Conservation (phyloP, 2,329 filamentous ascomycete genomes). For the Eutypa lata region DNA sequence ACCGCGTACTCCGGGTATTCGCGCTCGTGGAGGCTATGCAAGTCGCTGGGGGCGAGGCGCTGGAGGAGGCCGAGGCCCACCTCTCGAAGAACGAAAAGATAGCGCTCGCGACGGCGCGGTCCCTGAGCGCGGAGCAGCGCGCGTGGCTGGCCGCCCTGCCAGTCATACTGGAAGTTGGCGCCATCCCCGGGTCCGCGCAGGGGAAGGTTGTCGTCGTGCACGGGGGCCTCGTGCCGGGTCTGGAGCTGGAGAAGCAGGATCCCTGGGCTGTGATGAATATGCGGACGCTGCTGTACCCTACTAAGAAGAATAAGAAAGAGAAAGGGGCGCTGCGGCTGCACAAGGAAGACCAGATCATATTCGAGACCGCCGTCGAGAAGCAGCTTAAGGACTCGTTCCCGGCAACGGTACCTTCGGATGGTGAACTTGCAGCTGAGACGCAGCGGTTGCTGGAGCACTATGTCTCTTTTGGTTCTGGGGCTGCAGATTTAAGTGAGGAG, state of each 20-base stretch:
- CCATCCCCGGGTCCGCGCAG: slow-evolving; percentile 44
- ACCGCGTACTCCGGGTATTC: slow-evolving; percentile 60
- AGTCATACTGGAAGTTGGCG: slow-evolving; percentile 73
- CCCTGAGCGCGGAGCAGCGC: slow-evolving; percentile 55
- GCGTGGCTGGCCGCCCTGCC: slow-evolving; percentile 69
- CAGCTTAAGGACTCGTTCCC: slow-evolving; percentile 18
- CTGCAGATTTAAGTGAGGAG: too few species aligned
- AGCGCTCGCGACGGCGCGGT: slow-evolving; percentile 55
- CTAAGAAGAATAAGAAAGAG: slow-evolving; percentile 16
- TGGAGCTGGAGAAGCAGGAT: slow-evolving; percentile 68
- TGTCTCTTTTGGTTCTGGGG: neutral
- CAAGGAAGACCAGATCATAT: slow-evolving; percentile 1
- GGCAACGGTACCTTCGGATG: neutral
- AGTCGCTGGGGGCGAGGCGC: slow-evolving; percentile 41
- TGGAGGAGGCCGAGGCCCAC: slow-evolving; percentile 10
- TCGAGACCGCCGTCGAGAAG: slow-evolving; percentile 39
- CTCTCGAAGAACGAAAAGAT: slow-evolving; percentile 33
- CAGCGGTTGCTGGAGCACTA: slow-evolving; percentile 18
- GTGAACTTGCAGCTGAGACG: slow-evolving; percentile 11
- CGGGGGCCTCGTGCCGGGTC: slow-evolving; percentile 76
- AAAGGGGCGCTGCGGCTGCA: neutral
- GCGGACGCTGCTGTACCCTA: slow-evolving; percentile 67
- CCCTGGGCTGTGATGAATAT: slow-evolving; percentile 89
- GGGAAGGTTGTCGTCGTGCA: slow-evolving; percentile 72
- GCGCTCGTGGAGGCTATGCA: slow-evolving; percentile 28